phyloP scores from a whole-genome alignment of 805 yeast genomes.

The Tetrapisispora arboricola region DNA sequence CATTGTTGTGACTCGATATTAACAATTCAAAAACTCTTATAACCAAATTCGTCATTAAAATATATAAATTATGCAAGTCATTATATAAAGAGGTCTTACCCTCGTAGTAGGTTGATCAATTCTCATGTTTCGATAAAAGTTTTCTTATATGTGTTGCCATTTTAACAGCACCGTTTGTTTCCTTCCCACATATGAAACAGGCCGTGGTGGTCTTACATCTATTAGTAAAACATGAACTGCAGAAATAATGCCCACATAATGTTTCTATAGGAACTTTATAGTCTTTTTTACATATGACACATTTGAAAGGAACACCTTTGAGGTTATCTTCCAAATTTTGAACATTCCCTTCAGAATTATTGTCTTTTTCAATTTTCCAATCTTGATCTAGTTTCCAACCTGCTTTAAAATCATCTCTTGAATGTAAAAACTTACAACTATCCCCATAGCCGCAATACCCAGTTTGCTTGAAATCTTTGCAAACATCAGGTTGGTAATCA shows the following conservation, averaged over 20 bases:
- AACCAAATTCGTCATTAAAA: too few relatives aligned
- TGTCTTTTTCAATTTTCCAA: conserved; percentile 47
- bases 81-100: too few relatives aligned
- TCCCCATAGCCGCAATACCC: conserved; percentile 98
- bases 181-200: conserved; percentile 50
- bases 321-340: conserved; percentile 10
- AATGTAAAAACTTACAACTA: conserved; percentile 87
- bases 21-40: too few relatives aligned
- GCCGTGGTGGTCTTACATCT: conserved; percentile 33
- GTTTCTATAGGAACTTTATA: conserved; percentile 50
- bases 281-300: conserved; percentile 48
- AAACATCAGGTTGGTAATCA: conserved; percentile 88
- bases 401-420: conserved; percentile 72
- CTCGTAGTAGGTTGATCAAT: too few relatives aligned
- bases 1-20: too few relatives aligned
- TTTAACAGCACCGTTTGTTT: conserved; percentile 50
- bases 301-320: conserved; percentile 43
- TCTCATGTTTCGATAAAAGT: conserved; percentile 9
- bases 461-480: conserved; percentile 82
- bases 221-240: conserved; percentile 48
- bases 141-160: conserved; percentile 38
- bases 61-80: too few relatives aligned
- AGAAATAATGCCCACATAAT: conserved; percentile 52
- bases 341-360: conserved; percentile 10
- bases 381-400: conserved; percentile 59